phyloP scores from a whole-genome alignment of 768 basidiomycete genomes.

The Porpolomopsis calyptriformis region DNA sequence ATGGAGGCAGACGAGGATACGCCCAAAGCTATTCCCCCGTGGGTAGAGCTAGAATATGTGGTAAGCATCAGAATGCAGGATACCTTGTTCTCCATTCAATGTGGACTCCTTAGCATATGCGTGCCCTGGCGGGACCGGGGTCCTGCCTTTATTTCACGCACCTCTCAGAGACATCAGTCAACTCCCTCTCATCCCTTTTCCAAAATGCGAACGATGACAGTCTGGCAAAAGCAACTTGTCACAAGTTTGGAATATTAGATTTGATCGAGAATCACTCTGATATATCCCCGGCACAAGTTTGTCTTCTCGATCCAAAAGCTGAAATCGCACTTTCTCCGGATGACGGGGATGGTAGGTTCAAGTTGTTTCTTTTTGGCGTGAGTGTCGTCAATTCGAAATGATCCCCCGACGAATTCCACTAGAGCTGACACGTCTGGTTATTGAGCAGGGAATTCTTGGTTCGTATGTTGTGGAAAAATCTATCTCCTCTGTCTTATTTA shows the following conservation, averaged over 20 bases:
- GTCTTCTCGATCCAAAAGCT: conserved; percentile 91
- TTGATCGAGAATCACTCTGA: conserved; percentile 35
- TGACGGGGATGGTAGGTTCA: conserved; percentile 67
- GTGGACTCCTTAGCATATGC: conserved; percentile 58
- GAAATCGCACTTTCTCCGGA: conserved; percentile 54
- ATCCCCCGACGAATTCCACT: not conserved
- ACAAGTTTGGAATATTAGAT: conserved; percentile 44
- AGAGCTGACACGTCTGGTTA: not conserved
- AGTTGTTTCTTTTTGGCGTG: conserved; percentile 88
- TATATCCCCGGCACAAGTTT: conserved; percentile 52
- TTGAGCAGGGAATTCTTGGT: conserved; percentile 27
- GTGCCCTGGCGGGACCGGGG: conserved; percentile 53
- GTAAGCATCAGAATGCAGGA: conserved; percentile 29
- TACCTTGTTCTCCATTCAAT: not conserved
- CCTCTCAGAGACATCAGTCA: conserved; percentile 62
- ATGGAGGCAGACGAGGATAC: conserved; percentile 90
- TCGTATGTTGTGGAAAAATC: too few species aligned
- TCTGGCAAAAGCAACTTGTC: conserved; percentile 32
- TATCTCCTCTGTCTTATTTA: not conserved
- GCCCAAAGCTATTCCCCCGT: conserved; percentile 62
- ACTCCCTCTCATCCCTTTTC: conserved; percentile 36
- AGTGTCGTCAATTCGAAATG: conserved; percentile 16
- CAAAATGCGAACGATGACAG: not conserved
- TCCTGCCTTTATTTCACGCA: conserved; percentile 75
- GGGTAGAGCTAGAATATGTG: conserved; percentile 90